These are phyloP conservation scores for Pouteria campechiana DNA, from an alignment of 179 eudicot genomes.

Conservation along the genomic window DNA sequence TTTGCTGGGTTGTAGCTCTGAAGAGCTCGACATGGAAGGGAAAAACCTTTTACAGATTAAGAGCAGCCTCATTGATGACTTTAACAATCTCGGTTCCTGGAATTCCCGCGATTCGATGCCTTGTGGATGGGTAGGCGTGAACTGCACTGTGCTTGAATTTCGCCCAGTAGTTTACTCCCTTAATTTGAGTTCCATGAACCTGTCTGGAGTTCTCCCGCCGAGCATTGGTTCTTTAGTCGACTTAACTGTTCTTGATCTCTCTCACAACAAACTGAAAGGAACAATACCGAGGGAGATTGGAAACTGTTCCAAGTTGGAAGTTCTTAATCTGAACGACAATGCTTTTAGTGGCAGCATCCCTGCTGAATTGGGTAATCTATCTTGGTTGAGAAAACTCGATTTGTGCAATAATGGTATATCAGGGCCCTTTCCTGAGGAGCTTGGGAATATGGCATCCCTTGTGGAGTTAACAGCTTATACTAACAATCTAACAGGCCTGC, in stretches of 20 bases:
- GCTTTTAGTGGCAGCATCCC: conserved; percentile 19
- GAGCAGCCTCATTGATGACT: conserved; percentile 32
- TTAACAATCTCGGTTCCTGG: conserved; percentile 44
- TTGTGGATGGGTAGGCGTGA: conserved; percentile 74
- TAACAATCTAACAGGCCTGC: conserved; percentile 14
- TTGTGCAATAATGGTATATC: conserved; percentile 31
- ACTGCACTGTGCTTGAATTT: conserved; percentile 30
- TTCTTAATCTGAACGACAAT: conserved; percentile 23
- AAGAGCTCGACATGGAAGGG: conserved; percentile 69
- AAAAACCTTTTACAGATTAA: conserved; percentile 50
- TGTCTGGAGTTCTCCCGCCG: conserved; percentile 18
- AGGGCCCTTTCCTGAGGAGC: conserved; percentile 27
- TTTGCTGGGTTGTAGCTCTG: conserved; percentile 23
- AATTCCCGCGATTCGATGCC: conserved; percentile 50
- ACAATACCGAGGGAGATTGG: conserved; percentile 27
- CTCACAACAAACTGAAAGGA: conserved; percentile 18
- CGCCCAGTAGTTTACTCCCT: too few relatives aligned
- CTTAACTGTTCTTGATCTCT: conserved; percentile 18
- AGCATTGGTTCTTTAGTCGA: conserved; percentile 21
- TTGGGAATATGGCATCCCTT: conserved; percentile 27
- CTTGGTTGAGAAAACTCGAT: conserved; percentile 22
- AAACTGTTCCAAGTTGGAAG: conserved; percentile 21
- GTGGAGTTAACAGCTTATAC: conserved; percentile 27
- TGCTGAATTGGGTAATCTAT: conserved; percentile 14
- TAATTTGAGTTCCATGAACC: conserved; percentile 18